Evolutionary conservation across 768 basidiomycete species (phyloP), one percentile per base, ranked within the genome.

Genomic region (Termitomyces sp.): DNA sequence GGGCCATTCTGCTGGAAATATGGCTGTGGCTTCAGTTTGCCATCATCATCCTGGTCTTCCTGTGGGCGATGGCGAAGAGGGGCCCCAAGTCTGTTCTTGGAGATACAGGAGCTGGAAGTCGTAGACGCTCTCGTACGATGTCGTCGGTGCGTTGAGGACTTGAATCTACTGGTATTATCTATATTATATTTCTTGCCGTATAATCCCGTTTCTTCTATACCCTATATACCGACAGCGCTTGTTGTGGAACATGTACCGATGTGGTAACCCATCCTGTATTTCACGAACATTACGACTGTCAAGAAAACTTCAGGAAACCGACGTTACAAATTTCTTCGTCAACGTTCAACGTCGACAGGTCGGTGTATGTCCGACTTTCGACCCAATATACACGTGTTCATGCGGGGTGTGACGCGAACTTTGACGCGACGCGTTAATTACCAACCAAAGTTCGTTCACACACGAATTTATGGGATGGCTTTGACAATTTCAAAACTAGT

Each of bases 21-120:
- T 93, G 91, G 91, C 68, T 93, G 58, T 91, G 90, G 89, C 66
- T 91, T 56, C 91, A 94, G 68, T 91, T 93, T 64, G 73, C 68
- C 7, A 76, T 91, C 56, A 83, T 94, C 58, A 76, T 92, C 31
- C 52, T 85, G 39, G 84, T 91, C 50, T 93, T 93, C 68, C 66
- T 94, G 51, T 91, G 83, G 78, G 82, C 88, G 32, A 88, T 91
- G 85, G 88, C 89, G 54, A 83, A 76, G 68, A 76, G 82, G 18
- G 90, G 91, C 3, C 90, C 90, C 6, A 85, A 84, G 71, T 78
- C 78, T 50, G 81, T 92, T 29, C 61, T 91, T 54, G 73, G 73
- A 35, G 79, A 83, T 53, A 73, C 67, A 45, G 68, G 39, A 51
- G 27, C 20, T 18, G 48, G 45, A 18, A 49, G 71, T 31, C 59